Percentiles rank a stretch among this genome's conserved stretches.
Evolutionary conservation across 176 grass and related monocot species (phyloP).

Genomic region (Bonia amplexicaulis): DNA sequence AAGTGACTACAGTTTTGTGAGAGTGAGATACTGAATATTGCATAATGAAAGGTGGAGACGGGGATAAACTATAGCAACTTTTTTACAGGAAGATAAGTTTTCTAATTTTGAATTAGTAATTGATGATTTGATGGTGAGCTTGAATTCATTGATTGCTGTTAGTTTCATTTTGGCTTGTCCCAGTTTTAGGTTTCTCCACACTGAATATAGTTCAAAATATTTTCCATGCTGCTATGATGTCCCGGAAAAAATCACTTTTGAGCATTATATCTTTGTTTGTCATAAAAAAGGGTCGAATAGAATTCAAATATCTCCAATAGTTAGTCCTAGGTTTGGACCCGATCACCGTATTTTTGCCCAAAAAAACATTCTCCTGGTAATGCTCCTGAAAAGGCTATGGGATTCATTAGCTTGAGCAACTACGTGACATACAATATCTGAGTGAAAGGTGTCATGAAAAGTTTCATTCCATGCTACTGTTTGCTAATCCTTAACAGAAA

Average conservation of each 20-base stretch:
- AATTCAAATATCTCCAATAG: not conserved
- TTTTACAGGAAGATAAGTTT: too few relatives aligned
- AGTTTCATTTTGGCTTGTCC: not conserved
- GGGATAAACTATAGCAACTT: too few relatives aligned
- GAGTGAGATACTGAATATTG: too few relatives aligned
- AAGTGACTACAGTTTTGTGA: too few relatives aligned
- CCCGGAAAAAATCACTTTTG: not conserved
- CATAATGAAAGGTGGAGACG: too few relatives aligned
- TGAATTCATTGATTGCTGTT: not conserved
- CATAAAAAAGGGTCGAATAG: not conserved
- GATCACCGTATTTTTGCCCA: not conserved
- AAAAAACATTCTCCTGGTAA: not conserved
- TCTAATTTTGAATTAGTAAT: slow-evolving; percentile 12
- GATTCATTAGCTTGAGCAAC: slow-evolving; percentile 7
- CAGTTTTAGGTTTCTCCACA: not conserved
- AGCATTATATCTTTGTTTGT: not conserved
- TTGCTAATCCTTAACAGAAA: slow-evolving; percentile 19
- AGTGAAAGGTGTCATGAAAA: not conserved
- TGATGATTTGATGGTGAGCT: not conserved
- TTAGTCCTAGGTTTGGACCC: too few relatives aligned
- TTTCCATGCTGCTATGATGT: not conserved
- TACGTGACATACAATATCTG: slow-evolving; percentile 11
- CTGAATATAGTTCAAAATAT: not conserved
- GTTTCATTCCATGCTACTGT: not conserved
- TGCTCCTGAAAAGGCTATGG: not conserved